Evolutionary conservation across 148 eudicot genomes (phyloP), one percentile per base, ranked within the genome.

Genomic region (Fagopyrum homotropicum): DNA sequence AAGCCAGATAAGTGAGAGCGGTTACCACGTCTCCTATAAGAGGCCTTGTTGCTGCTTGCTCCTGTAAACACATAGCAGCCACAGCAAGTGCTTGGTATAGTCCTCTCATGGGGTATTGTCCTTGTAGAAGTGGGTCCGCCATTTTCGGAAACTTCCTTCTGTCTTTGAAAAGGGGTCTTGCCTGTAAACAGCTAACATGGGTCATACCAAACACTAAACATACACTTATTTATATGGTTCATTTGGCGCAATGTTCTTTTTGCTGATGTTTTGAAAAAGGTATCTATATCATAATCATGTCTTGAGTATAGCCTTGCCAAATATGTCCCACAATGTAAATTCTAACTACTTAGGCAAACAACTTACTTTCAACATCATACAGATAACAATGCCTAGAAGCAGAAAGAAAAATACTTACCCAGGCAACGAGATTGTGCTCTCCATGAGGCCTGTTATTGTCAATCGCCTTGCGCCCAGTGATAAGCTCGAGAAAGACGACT

Each of bases 71-170:
- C 99, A 95, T 95, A 49, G 98, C 99, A 29, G 99, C 98, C 77
- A 95, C 99, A 5, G 99, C 99, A 68, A 95, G 90, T 19, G 99
- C 99, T 84, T 95, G 99, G 78, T 95, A 95, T 10, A 95, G 99
- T 46, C 99, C 97, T 64, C 98, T 83, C 80, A 92, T 87, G 0
- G 99, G 99, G 74, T 92, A 95, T 30, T 83, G 93, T 6, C 99
- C 98, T 83, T 88, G 94, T 70, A 95, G 84, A 44, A 88, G 78
- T 16, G 99, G 99, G 80, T 95, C 99, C 0, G 94, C 99, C 99
- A 95, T 95, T 80, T 92, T 95, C 1, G 99, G 94, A 56, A 95
- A 95, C 82, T 89, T 95, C 81, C 98, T 83, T 48, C 98, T 86
- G 72, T 95, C 98, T 79, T 90, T 95, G 84, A 95, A 95, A 72